Conservation (phyloP, 768 basidiomycete genomes). For the Tremella fuciformis region DNA sequence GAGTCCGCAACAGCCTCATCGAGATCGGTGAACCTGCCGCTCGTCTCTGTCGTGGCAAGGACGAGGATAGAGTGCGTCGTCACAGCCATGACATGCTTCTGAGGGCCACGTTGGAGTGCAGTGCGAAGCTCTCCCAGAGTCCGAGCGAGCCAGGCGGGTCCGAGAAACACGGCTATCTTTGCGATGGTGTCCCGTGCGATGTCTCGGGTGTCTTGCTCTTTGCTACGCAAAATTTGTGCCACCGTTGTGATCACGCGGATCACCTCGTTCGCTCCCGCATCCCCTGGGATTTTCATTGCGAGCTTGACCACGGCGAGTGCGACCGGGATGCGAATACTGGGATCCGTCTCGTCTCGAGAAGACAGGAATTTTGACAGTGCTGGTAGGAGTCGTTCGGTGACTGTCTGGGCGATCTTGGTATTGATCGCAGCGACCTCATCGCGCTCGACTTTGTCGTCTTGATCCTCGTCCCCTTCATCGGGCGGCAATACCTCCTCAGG, state of each 20-base stretch:
- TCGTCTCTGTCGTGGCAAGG: constrained; percentile 65
- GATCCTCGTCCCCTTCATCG: constrained; percentile 19
- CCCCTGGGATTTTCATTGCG: constrained; percentile 70
- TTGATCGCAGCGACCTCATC: constrained; percentile 14
- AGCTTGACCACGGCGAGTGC: constrained; percentile 82
- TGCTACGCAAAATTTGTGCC: constrained; percentile 86
- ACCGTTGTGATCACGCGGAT: constrained; percentile 75
- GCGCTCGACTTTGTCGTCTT: constrained; percentile 1
- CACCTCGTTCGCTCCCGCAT: constrained; percentile 66
- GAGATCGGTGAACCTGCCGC: constrained; percentile 60
- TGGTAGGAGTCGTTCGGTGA: constrained; percentile 73
- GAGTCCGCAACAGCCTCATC: constrained; percentile 77
- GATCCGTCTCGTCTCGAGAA: constrained; percentile 76
- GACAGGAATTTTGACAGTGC: constrained; percentile 75
- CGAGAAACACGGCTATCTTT: constrained; percentile 71
- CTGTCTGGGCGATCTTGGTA: constrained; percentile 65
- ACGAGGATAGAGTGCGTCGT: constrained; percentile 75
- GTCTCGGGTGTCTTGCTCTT: constrained; percentile 87
- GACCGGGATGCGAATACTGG: constrained; percentile 80
- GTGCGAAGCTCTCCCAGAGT: constrained; percentile 76
- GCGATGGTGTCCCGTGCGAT: constrained; percentile 76
- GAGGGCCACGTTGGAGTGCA: constrained; percentile 84
- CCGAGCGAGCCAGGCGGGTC: constrained; percentile 68
- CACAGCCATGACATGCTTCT: constrained; percentile 86
- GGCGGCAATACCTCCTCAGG: constrained; percentile 26